A percentile compares a stretch with the other conserved stretches of the same genome.
Evolutionary conservation across 306 rosid species (phyloP).

Genomic region (Gynostemma pentaphyllum): DNA sequence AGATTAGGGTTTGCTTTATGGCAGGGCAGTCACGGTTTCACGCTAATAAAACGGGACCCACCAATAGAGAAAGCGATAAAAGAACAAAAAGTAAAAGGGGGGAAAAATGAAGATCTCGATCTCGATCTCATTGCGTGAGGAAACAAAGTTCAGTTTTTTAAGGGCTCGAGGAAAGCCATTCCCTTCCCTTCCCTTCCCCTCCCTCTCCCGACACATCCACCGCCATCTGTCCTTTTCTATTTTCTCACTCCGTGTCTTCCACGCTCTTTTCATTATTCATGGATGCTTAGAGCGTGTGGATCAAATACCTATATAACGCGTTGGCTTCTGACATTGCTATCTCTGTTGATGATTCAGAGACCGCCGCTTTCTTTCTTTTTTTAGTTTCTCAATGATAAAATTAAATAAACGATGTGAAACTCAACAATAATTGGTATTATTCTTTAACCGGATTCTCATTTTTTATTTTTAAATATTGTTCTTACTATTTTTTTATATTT

Average conservation of each 20-base stretch:
- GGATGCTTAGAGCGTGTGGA: neutral
- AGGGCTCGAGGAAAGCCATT: slow-evolving; percentile 11
- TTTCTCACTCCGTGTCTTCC: neutral
- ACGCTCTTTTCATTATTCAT: neutral
- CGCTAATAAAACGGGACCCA: neutral
- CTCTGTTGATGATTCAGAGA: neutral
- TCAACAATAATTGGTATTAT: slow-evolving; percentile 5
- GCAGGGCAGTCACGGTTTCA: neutral
- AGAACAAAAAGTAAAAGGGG: slow-evolving; percentile 3
- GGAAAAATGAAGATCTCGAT: slow-evolving; percentile 8
- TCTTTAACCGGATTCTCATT: no score
- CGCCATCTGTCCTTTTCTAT: neutral
- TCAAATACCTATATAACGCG: neutral
- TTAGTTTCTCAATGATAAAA: neutral
- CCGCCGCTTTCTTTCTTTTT: slow-evolving; percentile 8
- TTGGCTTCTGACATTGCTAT: neutral
- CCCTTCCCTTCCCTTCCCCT: neutral
- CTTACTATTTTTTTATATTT: no score
- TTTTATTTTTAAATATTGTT: no score
- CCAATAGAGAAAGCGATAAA: neutral
- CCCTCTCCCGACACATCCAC: neutral
- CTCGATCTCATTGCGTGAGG: neutral
- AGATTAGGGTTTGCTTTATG: neutral
- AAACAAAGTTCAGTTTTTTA: slow-evolving; percentile 2
- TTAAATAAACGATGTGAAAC: no score